A percentile compares a stretch with the other conserved stretches of the same genome.
Conservation (phyloP, 2,329 filamentous ascomycete genomes). For the Blastomyces silverae region DNA sequence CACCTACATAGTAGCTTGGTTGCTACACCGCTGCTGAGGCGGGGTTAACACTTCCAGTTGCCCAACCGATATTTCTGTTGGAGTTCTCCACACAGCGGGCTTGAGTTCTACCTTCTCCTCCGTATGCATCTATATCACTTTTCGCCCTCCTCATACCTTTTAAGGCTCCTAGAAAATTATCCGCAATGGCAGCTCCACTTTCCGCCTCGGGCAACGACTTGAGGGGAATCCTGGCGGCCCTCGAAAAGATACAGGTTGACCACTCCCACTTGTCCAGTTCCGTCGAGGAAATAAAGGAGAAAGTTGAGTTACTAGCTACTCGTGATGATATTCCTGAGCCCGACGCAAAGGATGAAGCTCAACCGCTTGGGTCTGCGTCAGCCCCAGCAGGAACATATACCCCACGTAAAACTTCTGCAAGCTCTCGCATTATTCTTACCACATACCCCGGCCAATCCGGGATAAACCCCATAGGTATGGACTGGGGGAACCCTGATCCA, state of each 20-base stretch:
- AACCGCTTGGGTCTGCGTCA: not conserved
- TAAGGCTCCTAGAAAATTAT: not conserved
- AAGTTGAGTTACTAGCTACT: not conserved
- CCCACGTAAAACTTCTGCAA: conserved; percentile 22
- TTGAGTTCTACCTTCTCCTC: not conserved
- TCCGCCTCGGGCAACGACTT: not conserved
- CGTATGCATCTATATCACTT: not conserved
- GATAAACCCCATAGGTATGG: conserved; percentile 80
- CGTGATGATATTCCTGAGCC: not conserved
- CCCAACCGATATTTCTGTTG: not conserved
- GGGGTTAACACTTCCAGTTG: too few relatives aligned
- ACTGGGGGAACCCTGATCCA: conserved; percentile 77
- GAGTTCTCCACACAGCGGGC: not conserved
- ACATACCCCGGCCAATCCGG: conserved; percentile 93
- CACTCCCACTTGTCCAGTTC: conserved; percentile 10
- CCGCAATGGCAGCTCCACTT: not conserved
- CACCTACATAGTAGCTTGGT: too few relatives aligned
- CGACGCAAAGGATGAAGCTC: not conserved
- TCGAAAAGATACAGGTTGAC: conserved; percentile 9
- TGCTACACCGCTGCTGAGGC: too few relatives aligned
- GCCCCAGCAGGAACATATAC: not conserved
- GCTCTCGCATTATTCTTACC: conserved; percentile 61
- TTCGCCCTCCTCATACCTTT: not conserved
- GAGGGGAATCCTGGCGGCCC: not conserved
- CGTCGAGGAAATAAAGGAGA: conserved; percentile 7